Evolutionary conservation across 164 flowering plant genomes (phyloP).

Genomic region (Euptelea pleiosperma): DNA sequence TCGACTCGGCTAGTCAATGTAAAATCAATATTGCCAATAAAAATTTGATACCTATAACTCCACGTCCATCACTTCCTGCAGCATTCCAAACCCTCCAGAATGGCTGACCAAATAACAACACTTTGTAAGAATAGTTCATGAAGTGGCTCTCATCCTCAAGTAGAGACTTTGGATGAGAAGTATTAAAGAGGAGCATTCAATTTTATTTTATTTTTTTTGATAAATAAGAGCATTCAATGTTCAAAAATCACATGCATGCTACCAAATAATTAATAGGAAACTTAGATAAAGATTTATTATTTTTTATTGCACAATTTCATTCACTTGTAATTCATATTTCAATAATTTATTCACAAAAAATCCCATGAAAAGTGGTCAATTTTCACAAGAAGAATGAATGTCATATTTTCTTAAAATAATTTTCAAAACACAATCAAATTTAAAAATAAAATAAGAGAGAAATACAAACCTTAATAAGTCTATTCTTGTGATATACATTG

Average conservation of each 20-base stretch:
- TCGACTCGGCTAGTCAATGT: conserved; percentile 2
- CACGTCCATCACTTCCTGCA: conserved; percentile 95
- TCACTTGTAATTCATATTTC: no score
- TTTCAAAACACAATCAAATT: neutral
- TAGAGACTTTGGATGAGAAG: no score
- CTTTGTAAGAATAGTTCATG: neutral
- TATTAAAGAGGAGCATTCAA: no score
- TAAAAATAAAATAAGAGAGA: neutral
- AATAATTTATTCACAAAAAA: no score
- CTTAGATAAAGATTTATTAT: no score
- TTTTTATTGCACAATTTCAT: no score
- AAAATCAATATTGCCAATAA: neutral
- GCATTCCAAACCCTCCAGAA: conserved; percentile 99
- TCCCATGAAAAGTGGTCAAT: no score
- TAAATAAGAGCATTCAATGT: no score
- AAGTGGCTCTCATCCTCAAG: neutral
- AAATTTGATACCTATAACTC: conserved; percentile 67
- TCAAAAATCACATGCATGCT: no score
- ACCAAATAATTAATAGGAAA: no score
- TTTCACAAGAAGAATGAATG: no score
- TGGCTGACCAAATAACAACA: conserved; percentile 58
- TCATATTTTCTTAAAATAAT: neutral
- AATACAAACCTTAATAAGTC: conserved; percentile 75
- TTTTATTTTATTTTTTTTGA: no score
- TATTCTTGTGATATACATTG: conserved; percentile 93